Evolutionary conservation across 345 rosid genomes (phyloP).

Genomic region (Limnanthes douglasii): DNA sequence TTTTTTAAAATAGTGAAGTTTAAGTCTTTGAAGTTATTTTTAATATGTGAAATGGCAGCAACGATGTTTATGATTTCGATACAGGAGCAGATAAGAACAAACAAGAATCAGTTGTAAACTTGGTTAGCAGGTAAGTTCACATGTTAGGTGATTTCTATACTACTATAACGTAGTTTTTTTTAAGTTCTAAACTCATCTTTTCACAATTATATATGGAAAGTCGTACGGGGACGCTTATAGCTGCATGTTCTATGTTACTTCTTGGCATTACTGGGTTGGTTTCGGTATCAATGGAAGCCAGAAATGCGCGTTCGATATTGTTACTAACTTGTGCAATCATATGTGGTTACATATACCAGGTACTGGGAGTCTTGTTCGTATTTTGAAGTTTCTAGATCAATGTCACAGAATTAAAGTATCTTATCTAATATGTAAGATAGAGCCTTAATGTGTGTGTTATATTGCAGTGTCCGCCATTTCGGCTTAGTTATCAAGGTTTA

Average conservation of each 20-base stretch:
- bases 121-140: constrained; percentile 57
- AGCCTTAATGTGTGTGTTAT: no score
- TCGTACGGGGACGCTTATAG: constrained; percentile 43
- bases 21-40: constrained; percentile 9
- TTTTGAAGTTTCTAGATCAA: not conserved
- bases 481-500: constrained; percentile 79
- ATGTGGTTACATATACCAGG: constrained; percentile 87
- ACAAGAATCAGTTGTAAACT: constrained; percentile 76
- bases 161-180: constrained; percentile 1
- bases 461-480: constrained; percentile 80
- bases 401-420: not conserved
- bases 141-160: not conserved
- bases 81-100: constrained; percentile 92
- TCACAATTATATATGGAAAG: constrained; percentile 29
- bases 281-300: constrained; percentile 41
- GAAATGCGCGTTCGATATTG: constrained; percentile 36
- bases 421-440: not conserved
- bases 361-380: constrained; percentile 3
- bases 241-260: constrained; percentile 37
- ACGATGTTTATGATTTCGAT: constrained; percentile 89
- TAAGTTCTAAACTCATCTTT: not conserved
- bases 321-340: constrained; percentile 47
- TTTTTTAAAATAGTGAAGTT: no score
- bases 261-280: constrained; percentile 47
- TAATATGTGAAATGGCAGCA: constrained; percentile 39